Base-by-base conservation (phyloP, 108 stramenopile species). In the Fragilariopsis cylindrus region DNA sequence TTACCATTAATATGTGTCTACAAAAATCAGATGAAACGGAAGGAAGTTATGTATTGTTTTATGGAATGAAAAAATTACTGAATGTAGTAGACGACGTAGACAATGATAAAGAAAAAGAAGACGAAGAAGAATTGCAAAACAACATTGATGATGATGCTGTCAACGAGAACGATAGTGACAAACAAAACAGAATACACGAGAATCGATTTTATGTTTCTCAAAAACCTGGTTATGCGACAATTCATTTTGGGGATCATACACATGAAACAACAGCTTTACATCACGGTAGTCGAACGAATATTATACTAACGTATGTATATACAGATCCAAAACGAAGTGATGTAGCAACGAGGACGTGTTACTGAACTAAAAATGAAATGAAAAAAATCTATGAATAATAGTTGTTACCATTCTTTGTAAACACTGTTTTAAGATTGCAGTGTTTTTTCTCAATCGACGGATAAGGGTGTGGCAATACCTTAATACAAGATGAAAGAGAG, bases 1-100 rank as follows among this genome's bases (percentile, higher is more conserved):
- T 88, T 64, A 88, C 87, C 43, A 71, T 88, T 48, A 88, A 88
- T 58, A 74, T 88, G 39, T 85, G 84, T 65, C 54, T 88, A 50
- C 79, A 88, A 63, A 81, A 75, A 18, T 60, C 76, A 5, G 45
- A 48, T 2, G 80, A 83, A 48, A 46, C 75, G 8, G 44, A 65
- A 40, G 87, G 87, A 19, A 82, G 81, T 64, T 71, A 83, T 46
- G 83, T 88, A 4, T 15, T 75, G 48, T 88, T 88, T 71, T 77
- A 85, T 70, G 87, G 87, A 12, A 73, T 69, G 5, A 71, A 87
- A 69, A 15, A 8, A 69, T 13, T 75, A 15, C 46, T n/a, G 63
- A 56, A 58, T 65, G 52, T 16, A 13, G n/a, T 18, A 19, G 48
- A 57, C 45, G 41, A 68, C 56, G 57, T 55, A 60, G 56, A 72